phyloP scores from a whole-genome alignment of 768 basidiomycete genomes.

The Macrolepiota albuminosa region DNA sequence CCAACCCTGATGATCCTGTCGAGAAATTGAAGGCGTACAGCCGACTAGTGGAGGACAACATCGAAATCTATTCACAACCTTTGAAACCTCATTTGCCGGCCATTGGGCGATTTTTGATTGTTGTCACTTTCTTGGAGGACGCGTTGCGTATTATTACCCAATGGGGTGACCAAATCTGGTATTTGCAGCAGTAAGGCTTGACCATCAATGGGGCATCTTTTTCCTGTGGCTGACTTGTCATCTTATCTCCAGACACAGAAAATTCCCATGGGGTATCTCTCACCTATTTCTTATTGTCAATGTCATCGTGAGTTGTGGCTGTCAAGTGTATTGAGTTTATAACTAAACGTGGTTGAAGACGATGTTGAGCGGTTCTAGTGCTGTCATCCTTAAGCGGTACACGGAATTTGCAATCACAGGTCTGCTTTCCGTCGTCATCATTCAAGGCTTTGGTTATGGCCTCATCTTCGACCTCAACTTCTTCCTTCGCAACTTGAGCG shows the following conservation, averaged over 20 bases:
- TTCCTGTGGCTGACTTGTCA: constrained; percentile 10
- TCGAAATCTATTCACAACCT: constrained; percentile 92
- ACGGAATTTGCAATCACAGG: constrained; percentile 89
- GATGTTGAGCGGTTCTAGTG: constrained; percentile 82
- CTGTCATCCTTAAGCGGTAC: constrained; percentile 82
- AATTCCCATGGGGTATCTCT: constrained; percentile 94
- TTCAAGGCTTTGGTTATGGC: constrained; percentile 97
- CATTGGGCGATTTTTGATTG: constrained; percentile 93
- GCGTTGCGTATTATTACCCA: constrained; percentile 90
- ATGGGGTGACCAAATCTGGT: constrained; percentile 98
- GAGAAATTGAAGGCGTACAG: constrained; percentile 70
- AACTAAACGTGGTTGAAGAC: constrained; percentile 42
- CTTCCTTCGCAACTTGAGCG: constrained; percentile 98
- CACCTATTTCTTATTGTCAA: constrained; percentile 91
- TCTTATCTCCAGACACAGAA: constrained; percentile 64
- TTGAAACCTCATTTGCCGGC: constrained; percentile 91
- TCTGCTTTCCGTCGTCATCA: constrained; percentile 84
- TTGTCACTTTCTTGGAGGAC: constrained; percentile 98
- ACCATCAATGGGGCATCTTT: not conserved
- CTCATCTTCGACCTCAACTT: constrained; percentile 99
- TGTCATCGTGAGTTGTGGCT: constrained; percentile 64
- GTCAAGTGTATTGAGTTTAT: not conserved
- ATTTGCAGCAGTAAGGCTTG: constrained; percentile 79
- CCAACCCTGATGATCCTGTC: constrained; percentile 76
- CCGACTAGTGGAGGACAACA: constrained; percentile 82